phyloP scores from a whole-genome alignment of 2,329 filamentous ascomycete species.

The Clonostachys rosea region DNA sequence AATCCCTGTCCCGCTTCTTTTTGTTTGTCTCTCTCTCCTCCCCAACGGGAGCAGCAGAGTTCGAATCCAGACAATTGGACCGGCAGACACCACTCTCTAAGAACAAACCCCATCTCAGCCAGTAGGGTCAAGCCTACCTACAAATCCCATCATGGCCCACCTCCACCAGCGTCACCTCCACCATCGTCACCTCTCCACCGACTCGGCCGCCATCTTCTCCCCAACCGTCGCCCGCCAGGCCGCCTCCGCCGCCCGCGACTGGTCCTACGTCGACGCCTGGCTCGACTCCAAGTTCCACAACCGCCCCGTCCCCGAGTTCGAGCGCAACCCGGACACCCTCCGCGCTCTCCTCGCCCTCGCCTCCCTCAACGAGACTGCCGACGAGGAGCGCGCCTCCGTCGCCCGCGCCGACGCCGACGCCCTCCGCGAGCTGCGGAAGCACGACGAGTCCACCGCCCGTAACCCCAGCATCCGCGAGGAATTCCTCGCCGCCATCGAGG shows the following conservation, averaged over 20 bases:
- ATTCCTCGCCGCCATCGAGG: slow-evolving; percentile 49
- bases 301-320: slow-evolving; percentile 65
- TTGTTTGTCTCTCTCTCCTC: no score
- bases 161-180: background rate
- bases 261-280: slow-evolving; percentile 85
- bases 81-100: no score
- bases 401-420: slow-evolving; percentile 55
- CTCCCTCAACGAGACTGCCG: slow-evolving; percentile 70
- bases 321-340: slow-evolving; percentile 82
- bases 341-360: slow-evolving; percentile 70
- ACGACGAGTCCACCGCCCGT: slow-evolving; percentile 1
- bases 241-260: slow-evolving; percentile 81
- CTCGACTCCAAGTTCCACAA: slow-evolving; percentile 65
- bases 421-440: slow-evolving; percentile 42
- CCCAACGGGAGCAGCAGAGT: no score
- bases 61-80: no score
- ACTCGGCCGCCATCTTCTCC: slow-evolving; percentile 57
- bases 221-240: slow-evolving; percentile 68
- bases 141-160: background rate
- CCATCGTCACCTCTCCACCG: slow-evolving; percentile 2
- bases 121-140: no score
- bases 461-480: slow-evolving; percentile 18
- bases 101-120: no score
- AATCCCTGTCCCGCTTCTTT: background rate
- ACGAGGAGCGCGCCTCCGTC: slow-evolving; percentile 61